Evolutionary conservation across 2,329 filamentous ascomycete genomes (phyloP), one percentile per base, ranked within the genome.

Genomic region (Endothia cerciana): DNA sequence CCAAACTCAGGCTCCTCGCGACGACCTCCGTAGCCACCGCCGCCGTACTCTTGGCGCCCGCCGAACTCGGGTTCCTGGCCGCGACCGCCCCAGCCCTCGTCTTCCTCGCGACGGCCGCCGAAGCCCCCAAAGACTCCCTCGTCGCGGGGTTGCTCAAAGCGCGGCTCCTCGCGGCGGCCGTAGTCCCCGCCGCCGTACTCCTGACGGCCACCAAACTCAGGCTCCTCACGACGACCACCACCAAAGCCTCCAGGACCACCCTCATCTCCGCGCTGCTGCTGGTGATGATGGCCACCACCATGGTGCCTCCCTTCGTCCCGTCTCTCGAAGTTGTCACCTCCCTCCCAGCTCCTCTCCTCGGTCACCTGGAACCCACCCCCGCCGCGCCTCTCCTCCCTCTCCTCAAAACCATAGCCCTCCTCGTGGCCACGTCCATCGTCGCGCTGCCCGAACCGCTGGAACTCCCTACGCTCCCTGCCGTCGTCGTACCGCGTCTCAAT

Each of bases 381-480:
- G 22, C 82, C 80, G 11, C 80, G 82, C 8, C 82, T 82, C 73
- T 90, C 85, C 5, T 81, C 83, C 58, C 79, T 80, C 73, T 89
- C 82, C 72, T 89, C 80, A 70, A 87, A 89, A 49, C 85, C 84
- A 69, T 86, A 86, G 38, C 82, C 83, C 7, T 74, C 73, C 38
- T 76, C 73, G 28, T 76, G 74, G 36, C 75, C 75, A 6, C 74
- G 73, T 49, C 79, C 77, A 53, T 73, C 73, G 41, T 82, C 77
- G 57, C 85, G 80, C 72, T 89, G 83, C 71, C 90, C 87, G 69
- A 86, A 88, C 40, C 87, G 85, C 65, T 82, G 81, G 76, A 89
- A 91, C 65, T 89, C 85, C 47, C 84, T 82, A 65, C 82, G 80
- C 63, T 83, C 80, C 58, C 85, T 85, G 60, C 89, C 89, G 63